Evolutionary conservation across 2,329 filamentous ascomycete genomes (phyloP), one percentile per base, ranked within the genome.

Genomic region (Paracamarosporium sp.): DNA sequence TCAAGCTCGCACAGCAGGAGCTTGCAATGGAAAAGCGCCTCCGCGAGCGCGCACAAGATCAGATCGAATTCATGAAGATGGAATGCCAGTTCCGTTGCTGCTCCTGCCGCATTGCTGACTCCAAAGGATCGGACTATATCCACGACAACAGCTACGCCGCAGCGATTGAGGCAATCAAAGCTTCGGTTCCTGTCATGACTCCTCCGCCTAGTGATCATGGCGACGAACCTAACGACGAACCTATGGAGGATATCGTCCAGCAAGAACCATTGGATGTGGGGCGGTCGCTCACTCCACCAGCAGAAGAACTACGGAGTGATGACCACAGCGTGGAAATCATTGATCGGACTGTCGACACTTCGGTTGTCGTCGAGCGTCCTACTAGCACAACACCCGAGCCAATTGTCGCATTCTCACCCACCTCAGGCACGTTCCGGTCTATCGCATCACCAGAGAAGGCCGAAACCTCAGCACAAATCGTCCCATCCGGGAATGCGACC

Each of bases 11-110:
- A 22, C 78, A 81, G 56, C 78, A 83, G 41, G 81, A 86, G 54
- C 76, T 88, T 4, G 69, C 76, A 25, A 72, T 73, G 28, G 85
- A 88, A 70, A 80, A 78, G 75, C 85, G 78, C 69, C 82, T 88
- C 53, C 88, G 90, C 9, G 83, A 90, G 60, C 85, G 89, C 7
- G 89, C 90, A 0, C 82, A 89, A 61, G 90, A 92, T 59, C 86
- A 90, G 69, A 82, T 92, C 46, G 89, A 93, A 30, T 93, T 92
- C 74, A 81, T 93, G 71, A 86, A 91, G 69, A 84, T 90, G 53
- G 90, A 94, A 73, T 92, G 89, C 72, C 83, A 86, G 48, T 83
- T 93, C 62, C 83, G 84, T 45, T 87, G 85, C 75, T 92, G 90
- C 78, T 80, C 84, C 1, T 89, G 88, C 70, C 83, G 68, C 60